A percentile compares a stretch with the other conserved stretches of the same genome.
Evolutionary conservation across 2,329 filamentous ascomycete genomes (phyloP).

Genomic region (Claviceps sp.): DNA sequence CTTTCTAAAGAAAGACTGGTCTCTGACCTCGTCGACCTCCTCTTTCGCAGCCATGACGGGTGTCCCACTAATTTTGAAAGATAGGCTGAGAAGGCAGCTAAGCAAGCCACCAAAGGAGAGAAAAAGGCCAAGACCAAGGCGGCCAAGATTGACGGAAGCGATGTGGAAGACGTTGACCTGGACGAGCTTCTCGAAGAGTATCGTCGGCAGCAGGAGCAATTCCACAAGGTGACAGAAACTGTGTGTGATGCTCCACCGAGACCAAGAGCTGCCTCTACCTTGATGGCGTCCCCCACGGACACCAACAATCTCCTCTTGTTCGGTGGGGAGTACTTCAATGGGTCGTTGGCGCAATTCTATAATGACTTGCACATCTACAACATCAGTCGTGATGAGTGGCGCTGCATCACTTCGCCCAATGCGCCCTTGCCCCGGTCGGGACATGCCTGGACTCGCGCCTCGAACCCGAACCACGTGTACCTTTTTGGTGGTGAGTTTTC

Average conservation of each 20-base stretch:
- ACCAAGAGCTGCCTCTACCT: conserved; percentile 63
- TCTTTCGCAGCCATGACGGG: neutral
- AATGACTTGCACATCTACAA: conserved; percentile 58
- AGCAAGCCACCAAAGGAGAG: conserved; percentile 80
- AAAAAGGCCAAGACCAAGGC: conserved; percentile 65
- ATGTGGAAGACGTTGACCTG: conserved; percentile 84
- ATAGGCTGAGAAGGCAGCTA: conserved; percentile 51
- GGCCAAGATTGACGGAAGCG: conserved; percentile 65
- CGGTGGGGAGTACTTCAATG: conserved; percentile 93
- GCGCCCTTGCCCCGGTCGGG: conserved; percentile 80
- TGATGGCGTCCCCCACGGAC: conserved; percentile 77
- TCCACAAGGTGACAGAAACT: conserved; percentile 83
- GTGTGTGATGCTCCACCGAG: conserved; percentile 57
- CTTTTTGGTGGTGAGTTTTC: conserved; percentile 95
- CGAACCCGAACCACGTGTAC: conserved; percentile 74
- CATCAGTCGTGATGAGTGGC: conserved; percentile 81
- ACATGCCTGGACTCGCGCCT: conserved; percentile 87
- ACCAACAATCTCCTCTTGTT: conserved; percentile 82
- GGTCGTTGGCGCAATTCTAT: conserved; percentile 63
- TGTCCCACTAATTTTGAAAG: neutral
- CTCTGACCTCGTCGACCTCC: neutral
- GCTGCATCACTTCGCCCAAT: conserved; percentile 79
- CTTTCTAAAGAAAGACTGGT: neutral
- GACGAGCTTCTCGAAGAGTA: conserved; percentile 90
- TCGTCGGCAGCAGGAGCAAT: conserved; percentile 82